phyloP scores from a whole-genome alignment of 2,329 filamentous ascomycete species.

The Neofusicoccum kwambonambiense region DNA sequence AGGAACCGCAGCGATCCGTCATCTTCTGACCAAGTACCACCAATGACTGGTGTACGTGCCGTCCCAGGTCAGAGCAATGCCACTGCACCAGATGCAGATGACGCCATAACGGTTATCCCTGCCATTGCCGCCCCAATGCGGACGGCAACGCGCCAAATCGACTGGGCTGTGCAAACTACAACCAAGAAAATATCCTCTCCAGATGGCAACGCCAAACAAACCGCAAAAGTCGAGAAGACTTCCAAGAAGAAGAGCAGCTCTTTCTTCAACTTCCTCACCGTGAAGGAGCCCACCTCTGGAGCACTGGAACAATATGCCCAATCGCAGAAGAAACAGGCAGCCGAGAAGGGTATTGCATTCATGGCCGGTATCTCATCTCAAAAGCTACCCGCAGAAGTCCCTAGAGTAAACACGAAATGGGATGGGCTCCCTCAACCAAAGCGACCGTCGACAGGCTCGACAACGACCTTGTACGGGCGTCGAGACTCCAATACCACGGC shows the following conservation, averaged over 20 bases:
- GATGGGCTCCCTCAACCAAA: conserved; percentile 49
- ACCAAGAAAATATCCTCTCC: not conserved
- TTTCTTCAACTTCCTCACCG: conserved; percentile 46
- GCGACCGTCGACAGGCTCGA: not conserved
- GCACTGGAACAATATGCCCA: conserved; percentile 48
- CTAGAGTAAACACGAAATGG: conserved; percentile 56
- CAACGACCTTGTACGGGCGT: not conserved
- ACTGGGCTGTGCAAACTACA: not conserved
- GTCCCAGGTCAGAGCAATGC: not conserved
- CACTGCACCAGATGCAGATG: not conserved
- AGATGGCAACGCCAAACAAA: not conserved
- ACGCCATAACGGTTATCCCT: conserved; percentile 5
- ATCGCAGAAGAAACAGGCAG: conserved; percentile 34
- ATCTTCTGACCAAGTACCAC: not conserved
- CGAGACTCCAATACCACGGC: not conserved
- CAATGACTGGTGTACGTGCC: not conserved
- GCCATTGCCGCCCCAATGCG: not conserved
- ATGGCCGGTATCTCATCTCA: conserved; percentile 42
- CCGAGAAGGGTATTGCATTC: conserved; percentile 22
- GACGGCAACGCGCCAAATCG: not conserved
- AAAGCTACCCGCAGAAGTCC: conserved; percentile 49
- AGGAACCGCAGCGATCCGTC: conserved; percentile 8
- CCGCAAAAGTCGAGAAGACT: not conserved
- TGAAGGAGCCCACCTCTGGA: conserved; percentile 50
- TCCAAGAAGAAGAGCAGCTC: conserved; percentile 28